phyloP scores from a whole-genome alignment of 1,284 basidiomycete species.

The Pterulicium gracile region DNA sequence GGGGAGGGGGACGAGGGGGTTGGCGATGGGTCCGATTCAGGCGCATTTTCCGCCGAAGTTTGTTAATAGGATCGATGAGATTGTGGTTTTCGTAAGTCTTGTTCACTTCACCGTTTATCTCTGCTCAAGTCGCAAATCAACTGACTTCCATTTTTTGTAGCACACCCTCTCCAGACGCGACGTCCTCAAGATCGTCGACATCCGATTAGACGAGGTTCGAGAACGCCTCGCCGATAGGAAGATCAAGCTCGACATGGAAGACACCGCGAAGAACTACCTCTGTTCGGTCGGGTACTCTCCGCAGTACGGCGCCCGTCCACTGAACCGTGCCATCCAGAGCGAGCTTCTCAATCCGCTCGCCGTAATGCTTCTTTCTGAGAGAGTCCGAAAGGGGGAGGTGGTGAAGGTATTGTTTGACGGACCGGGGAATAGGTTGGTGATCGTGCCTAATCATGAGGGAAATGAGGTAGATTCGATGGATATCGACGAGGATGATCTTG shows the following conservation, averaged over 20 bases:
- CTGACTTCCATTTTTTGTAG: constrained; percentile 27
- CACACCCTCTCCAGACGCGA: constrained; percentile 68
- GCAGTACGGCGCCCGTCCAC: constrained; percentile 82
- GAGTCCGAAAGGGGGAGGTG: constrained; percentile 73
- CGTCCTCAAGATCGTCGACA: constrained; percentile 77
- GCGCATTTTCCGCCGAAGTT: constrained; percentile 89
- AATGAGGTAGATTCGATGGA: constrained; percentile 23
- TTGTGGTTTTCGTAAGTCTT: constrained; percentile 74
- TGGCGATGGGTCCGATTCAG: constrained; percentile 75
- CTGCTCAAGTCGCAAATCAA: constrained; percentile 5
- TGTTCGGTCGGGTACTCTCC: constrained; percentile 80
- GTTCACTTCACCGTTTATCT: constrained; percentile 6
- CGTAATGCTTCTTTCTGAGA: constrained; percentile 77
- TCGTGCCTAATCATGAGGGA: constrained; percentile 83
- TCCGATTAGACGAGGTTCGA: constrained; percentile 69
- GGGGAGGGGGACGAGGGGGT: constrained; percentile 44
- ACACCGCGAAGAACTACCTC: constrained; percentile 74
- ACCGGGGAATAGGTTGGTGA: constrained; percentile 69
- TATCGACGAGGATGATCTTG: constrained; percentile 49
- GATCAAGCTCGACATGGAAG: constrained; percentile 70
- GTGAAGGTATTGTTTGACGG: constrained; percentile 77
- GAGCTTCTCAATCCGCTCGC: constrained; percentile 92
- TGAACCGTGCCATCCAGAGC: constrained; percentile 87
- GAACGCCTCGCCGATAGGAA: constrained; percentile 72
- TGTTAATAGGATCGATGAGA: constrained; percentile 85